A percentile compares a stretch with the other conserved stretches of the same genome.
Conservation (phyloP, 768 basidiomycete genomes). For the Podaxis pistillaris region DNA sequence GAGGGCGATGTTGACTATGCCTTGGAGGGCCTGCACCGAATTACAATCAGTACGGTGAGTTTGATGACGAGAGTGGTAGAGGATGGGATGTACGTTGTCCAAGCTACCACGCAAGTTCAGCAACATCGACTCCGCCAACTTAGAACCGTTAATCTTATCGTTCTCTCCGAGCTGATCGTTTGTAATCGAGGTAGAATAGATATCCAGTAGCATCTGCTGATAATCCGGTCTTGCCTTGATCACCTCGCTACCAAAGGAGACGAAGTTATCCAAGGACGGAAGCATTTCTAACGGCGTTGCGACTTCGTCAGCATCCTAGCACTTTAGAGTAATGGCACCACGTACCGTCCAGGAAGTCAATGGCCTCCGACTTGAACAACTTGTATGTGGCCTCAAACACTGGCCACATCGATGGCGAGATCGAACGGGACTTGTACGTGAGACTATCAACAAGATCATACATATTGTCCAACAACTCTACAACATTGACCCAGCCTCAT, state of each 20-base stretch:
- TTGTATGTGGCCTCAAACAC: constrained; percentile 82
- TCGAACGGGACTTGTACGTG: constrained; percentile 75
- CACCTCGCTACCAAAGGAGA: constrained; percentile 77
- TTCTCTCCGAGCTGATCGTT: constrained; percentile 76
- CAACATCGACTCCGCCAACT: constrained; percentile 79
- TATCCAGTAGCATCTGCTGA: constrained; percentile 76
- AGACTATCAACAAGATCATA: constrained; percentile 83
- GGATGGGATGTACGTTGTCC: constrained; percentile 62
- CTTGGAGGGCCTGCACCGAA: constrained; percentile 52
- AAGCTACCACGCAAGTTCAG: constrained; percentile 76
- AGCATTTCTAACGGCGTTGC: constrained; percentile 66
- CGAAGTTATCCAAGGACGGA: constrained; percentile 83
- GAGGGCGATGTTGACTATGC: constrained; percentile 63
- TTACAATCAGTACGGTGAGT: constrained; percentile 3
- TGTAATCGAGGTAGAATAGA: constrained; percentile 74
- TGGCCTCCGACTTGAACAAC: constrained; percentile 78
- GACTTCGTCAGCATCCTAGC: background rate
- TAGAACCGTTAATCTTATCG: constrained; percentile 82
- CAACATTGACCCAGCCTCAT: constrained; percentile 2
- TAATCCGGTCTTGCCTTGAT: constrained; percentile 76
- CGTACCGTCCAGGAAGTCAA: constrained; percentile 85
- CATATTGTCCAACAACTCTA: constrained; percentile 86
- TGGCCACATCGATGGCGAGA: constrained; percentile 85
- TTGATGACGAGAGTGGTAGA: background rate
- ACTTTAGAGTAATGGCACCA: constrained; percentile 2